Percentiles rank a stretch among this genome's conserved stretches.
phyloP scores from a whole-genome alignment of 1,284 basidiomycete species.

The Ceratobasidium sp. region DNA sequence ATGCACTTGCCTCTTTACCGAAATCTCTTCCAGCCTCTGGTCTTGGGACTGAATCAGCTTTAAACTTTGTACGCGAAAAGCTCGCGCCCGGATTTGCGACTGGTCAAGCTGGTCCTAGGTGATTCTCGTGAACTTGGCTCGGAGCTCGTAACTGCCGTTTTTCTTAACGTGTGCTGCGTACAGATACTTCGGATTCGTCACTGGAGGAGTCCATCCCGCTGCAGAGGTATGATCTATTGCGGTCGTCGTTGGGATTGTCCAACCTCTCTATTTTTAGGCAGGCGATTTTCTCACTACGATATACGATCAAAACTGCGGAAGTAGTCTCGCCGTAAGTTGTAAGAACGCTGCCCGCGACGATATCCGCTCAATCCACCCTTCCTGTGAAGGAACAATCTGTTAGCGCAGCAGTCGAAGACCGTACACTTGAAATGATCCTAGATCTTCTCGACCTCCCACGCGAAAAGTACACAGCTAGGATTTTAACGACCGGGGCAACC shows the following conservation, averaged over 20 bases:
- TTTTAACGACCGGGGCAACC: constrained; percentile 65
- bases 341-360: background rate
- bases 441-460: constrained; percentile 59
- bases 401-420: constrained; percentile 59
- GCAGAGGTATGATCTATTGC: constrained; percentile 60
- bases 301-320: constrained; percentile 59
- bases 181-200: constrained; percentile 65
- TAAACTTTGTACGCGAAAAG: constrained; percentile 53
- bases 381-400: constrained; percentile 56
- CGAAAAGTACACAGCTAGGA: constrained; percentile 57
- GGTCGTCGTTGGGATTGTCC: background rate
- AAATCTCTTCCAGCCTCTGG: constrained; percentile 54
- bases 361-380: background rate
- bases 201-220: constrained; percentile 60
- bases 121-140: background rate
- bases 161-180: constrained; percentile 48
- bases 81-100: constrained; percentile 57
- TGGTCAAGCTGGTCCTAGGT: constrained; percentile 58
- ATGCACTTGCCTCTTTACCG: constrained; percentile 39
- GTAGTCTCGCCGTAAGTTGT: constrained; percentile 13
- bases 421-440: constrained; percentile 60
- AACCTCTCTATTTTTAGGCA: constrained; percentile 35
- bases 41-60: constrained; percentile 54
- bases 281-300: constrained; percentile 53
- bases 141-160: background rate